phyloP scores from a whole-genome alignment of 352 stramenopile species.

The Phytophthora aleatoria region DNA sequence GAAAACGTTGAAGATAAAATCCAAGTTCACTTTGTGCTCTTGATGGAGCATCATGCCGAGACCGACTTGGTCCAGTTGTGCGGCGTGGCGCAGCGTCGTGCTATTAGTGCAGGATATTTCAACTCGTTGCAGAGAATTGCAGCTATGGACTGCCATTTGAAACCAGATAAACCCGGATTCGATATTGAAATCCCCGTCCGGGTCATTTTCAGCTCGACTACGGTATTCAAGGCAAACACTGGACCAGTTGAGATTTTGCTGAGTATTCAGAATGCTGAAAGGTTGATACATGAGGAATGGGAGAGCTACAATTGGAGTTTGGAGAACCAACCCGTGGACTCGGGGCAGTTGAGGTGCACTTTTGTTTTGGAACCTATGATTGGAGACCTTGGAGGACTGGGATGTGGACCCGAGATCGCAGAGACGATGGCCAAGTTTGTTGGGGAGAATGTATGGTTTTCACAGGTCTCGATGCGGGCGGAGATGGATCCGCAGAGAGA shows the following conservation, averaged over 20 bases:
- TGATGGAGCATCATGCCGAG: conserved; percentile 14
- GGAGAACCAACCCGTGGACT: conserved; percentile 19
- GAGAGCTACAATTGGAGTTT: conserved; percentile 23
- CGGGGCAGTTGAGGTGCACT: conserved; percentile 16
- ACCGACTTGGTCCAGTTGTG: conserved; percentile 19
- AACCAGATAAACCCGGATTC: conserved; percentile 6
- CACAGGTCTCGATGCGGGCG: conserved; percentile 1
- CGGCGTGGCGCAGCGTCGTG: conserved; percentile 5
- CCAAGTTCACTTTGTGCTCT: conserved; percentile 4
- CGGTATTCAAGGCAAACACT: too few relatives aligned
- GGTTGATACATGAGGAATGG: conserved; percentile 20
- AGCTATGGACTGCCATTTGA: not conserved
- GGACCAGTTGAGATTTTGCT: conserved; percentile 1
- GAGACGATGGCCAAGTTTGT: conserved; percentile 24
- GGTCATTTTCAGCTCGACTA: conserved; percentile 13
- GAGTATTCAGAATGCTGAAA: conserved; percentile 23
- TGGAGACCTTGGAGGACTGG: conserved; percentile 7
- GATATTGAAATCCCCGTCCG: conserved; percentile 23
- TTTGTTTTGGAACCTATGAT: conserved; percentile 25
- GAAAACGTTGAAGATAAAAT: conserved; percentile 5
- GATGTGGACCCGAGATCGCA: conserved; percentile 12
- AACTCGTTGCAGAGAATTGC: conserved; percentile 18
- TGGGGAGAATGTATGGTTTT: conserved; percentile 27
- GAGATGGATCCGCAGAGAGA: not conserved
- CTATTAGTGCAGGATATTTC: conserved; percentile 2